phyloP scores from a whole-genome alignment of 495 filamentous ascomycete genomes.

The Hypoxylon subgilvum region DNA sequence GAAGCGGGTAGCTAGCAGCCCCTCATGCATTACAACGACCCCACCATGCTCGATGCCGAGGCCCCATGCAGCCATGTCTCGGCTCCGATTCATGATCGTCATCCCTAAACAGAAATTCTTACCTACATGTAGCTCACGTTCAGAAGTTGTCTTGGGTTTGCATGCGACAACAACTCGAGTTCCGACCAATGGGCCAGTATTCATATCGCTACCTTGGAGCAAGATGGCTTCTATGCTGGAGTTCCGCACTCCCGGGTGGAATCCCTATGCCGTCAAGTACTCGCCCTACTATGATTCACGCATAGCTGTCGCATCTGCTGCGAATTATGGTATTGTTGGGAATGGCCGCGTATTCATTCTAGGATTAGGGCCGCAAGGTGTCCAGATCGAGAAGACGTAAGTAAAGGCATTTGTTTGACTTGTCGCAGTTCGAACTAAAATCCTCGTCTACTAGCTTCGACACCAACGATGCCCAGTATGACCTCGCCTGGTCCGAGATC shows the following conservation, averaged over 20 bases:
- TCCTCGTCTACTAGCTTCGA: constrained; percentile 68
- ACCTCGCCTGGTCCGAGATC: constrained; percentile 89
- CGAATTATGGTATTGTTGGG: constrained; percentile 95
- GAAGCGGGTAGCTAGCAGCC: too few relatives aligned
- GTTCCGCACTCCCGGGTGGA: constrained; percentile 89
- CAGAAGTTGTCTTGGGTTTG: background rate
- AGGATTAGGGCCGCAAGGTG: constrained; percentile 77
- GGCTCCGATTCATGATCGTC: constrained; percentile 19
- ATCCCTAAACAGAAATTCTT: constrained; percentile 18
- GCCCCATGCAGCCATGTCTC: constrained; percentile 30
- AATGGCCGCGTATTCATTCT: constrained; percentile 89
- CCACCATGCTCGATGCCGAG: constrained; percentile 37
- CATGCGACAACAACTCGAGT: constrained; percentile 12
- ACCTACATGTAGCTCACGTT: constrained; percentile 2
- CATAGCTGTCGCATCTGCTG: constrained; percentile 81
- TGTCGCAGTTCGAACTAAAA: background rate
- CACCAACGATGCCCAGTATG: constrained; percentile 95
- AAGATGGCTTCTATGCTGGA: constrained; percentile 76
- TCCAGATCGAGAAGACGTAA: constrained; percentile 78
- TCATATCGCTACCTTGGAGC: background rate
- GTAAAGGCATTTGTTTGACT: constrained; percentile 12
- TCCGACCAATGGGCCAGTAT: constrained; percentile 1
- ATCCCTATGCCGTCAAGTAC: constrained; percentile 94
- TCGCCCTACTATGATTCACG: constrained; percentile 96
- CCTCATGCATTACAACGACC: too few relatives aligned